These are phyloP conservation scores for Trichoderma citrinoviride DNA, from an alignment of 2,329 filamentous ascomycete species.

Conservation along the genomic window DNA sequence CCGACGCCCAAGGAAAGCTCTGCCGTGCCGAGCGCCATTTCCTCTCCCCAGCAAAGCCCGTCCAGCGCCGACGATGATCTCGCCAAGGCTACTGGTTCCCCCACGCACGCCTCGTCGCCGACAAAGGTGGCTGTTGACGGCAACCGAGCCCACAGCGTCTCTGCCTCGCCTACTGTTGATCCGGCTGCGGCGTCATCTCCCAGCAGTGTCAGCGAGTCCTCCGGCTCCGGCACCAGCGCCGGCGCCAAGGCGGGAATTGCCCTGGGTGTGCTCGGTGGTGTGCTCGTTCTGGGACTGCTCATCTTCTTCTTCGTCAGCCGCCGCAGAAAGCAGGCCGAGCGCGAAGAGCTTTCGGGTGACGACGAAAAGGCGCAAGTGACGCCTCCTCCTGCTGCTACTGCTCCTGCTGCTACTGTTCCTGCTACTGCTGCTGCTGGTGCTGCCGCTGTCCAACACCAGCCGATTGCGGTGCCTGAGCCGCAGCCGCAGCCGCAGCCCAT, in stretches of 20 bases:
- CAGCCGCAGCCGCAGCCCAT: neutral
- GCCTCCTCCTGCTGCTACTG: neutral
- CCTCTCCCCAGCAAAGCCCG: slow-evolving; percentile 21
- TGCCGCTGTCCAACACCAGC: neutral
- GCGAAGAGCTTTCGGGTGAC: slow-evolving; percentile 46
- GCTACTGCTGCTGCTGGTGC: neutral
- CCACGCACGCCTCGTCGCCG: slow-evolving; percentile 7
- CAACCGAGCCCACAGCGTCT: slow-evolving; percentile 25
- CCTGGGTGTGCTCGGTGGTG: slow-evolving; percentile 70
- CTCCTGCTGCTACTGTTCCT: neutral
- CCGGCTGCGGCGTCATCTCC: slow-evolving; percentile 18
- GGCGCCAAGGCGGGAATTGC: slow-evolving; percentile 75
- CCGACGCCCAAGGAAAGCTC: slow-evolving; percentile 3
- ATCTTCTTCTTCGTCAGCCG: slow-evolving; percentile 69
- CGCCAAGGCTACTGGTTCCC: slow-evolving; percentile 33
- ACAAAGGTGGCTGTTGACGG: slow-evolving; percentile 16
- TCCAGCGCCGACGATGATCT: slow-evolving; percentile 31
- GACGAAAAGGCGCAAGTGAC: slow-evolving; percentile 60
- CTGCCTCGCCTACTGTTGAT: slow-evolving; percentile 27
- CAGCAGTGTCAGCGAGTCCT: neutral
- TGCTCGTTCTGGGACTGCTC: slow-evolving; percentile 65
- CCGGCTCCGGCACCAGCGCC: slow-evolving; percentile 29
- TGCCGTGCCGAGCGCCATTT: slow-evolving; percentile 14
- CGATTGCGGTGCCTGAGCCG: no score
- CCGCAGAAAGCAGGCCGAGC: slow-evolving; percentile 63